These are phyloP conservation scores for Phytophthora syringae DNA, from an alignment of 352 stramenopile genomes.

Conservation along the genomic window DNA sequence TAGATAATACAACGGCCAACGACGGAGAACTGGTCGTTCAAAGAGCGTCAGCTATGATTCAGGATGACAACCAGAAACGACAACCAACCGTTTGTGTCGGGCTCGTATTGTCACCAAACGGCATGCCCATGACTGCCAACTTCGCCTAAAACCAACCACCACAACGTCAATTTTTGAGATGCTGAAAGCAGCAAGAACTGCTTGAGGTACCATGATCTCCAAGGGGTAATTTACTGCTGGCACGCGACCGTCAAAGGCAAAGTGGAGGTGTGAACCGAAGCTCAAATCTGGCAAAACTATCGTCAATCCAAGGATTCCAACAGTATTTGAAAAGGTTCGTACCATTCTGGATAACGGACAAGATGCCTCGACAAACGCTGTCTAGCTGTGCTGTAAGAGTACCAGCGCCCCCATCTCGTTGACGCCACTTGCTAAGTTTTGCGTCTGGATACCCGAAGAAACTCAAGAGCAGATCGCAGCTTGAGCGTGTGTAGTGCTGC, in stretches of 20 bases:
- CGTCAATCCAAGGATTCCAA: neutral
- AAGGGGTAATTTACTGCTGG: slow-evolving; percentile 53
- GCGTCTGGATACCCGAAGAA: slow-evolving; percentile 54
- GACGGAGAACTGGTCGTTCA: slow-evolving; percentile 16
- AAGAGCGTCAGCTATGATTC: slow-evolving; percentile 2
- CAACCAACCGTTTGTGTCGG: slow-evolving; percentile 15
- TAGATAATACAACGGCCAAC: slow-evolving; percentile 34
- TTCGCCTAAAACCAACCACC: slow-evolving; percentile 17
- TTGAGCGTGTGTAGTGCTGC: slow-evolving; percentile 60
- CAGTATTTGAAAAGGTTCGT: neutral
- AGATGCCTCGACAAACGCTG: slow-evolving; percentile 31
- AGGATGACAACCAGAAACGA: neutral
- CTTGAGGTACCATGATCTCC: slow-evolving; percentile 41
- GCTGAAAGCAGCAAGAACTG: neutral
- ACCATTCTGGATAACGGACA: slow-evolving; percentile 35
- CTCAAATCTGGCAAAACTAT: slow-evolving; percentile 40
- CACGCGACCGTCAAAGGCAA: slow-evolving; percentile 50
- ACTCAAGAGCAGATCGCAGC: slow-evolving; percentile 59
- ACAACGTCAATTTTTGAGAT: neutral
- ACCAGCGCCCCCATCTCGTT: slow-evolving; percentile 7
- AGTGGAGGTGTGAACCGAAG: slow-evolving; percentile 52
- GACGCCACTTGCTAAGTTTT: slow-evolving; percentile 40
- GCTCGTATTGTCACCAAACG: slow-evolving; percentile 9
- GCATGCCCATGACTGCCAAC: slow-evolving; percentile 27
- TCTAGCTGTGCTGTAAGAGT: slow-evolving; percentile 35